Conservation (phyloP, 2,329 filamentous ascomycete species). For the Davidsoniella australis region DNA sequence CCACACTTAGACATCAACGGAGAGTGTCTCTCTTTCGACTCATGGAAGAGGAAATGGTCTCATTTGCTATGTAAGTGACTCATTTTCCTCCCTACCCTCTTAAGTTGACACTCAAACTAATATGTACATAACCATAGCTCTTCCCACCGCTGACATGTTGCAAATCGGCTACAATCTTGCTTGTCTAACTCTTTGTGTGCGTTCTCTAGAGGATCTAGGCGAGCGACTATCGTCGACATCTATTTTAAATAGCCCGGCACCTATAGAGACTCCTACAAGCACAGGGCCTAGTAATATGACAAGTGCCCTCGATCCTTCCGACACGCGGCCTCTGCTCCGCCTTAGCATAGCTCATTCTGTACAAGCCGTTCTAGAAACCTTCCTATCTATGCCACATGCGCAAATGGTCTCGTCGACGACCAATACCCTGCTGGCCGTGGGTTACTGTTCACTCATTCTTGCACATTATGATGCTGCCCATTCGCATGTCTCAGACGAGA, state of each 20-base stretch:
- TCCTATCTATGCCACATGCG: constrained; percentile 10
- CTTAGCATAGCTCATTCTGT: constrained; percentile 9
- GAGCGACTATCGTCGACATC: constrained; percentile 9
- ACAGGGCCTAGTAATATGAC: constrained; percentile 1
- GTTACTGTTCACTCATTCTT: constrained; percentile 11
- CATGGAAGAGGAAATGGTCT: constrained; percentile 11
- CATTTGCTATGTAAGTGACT: constrained; percentile 10
- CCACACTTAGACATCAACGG: constrained; percentile 18
- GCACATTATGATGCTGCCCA: constrained; percentile 11
- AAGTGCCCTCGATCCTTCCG: constrained; percentile 1
- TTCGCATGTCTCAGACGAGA: constrained; percentile 8
- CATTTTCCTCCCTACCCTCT: background rate
- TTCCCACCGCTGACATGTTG: constrained; percentile 11
- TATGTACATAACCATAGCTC: constrained; percentile 1
- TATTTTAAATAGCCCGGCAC: constrained; percentile 6
- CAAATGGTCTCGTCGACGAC: constrained; percentile 12
- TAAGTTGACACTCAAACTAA: background rate
- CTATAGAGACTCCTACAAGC: constrained; percentile 9
- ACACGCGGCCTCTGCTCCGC: constrained; percentile 5
- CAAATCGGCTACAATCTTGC: constrained; percentile 12
- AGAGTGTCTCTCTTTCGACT: constrained; percentile 12
- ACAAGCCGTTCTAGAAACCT: constrained; percentile 9
- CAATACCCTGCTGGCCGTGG: constrained; percentile 10
- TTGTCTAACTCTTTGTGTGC: constrained; percentile 11
- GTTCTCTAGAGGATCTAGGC: constrained; percentile 10